A percentile compares a stretch with the other conserved stretches of the same genome.
Evolutionary conservation across 2,329 filamentous ascomycete genomes (phyloP).

Genomic region (Ascosphaera acerosa): DNA sequence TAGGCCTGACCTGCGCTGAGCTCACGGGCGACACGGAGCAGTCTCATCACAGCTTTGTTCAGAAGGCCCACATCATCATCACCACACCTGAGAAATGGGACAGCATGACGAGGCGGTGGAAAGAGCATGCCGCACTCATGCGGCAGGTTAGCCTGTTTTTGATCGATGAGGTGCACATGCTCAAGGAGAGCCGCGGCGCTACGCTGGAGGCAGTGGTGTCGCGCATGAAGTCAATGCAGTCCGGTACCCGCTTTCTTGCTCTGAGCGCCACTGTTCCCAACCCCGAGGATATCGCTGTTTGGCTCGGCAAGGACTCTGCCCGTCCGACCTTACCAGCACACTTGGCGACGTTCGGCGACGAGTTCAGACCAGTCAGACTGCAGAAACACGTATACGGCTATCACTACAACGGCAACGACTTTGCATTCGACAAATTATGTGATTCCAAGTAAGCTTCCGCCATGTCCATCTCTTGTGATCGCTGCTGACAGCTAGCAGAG

Average conservation of each 20-base stretch:
- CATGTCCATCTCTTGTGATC: not conserved
- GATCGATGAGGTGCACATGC: conserved; percentile 70
- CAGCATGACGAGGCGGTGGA: conserved; percentile 68
- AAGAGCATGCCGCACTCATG: conserved; percentile 50
- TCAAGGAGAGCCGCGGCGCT: conserved; percentile 55
- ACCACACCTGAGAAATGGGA: conserved; percentile 88
- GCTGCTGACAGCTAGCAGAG: conserved; percentile 16
- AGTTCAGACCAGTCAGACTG: conserved; percentile 53
- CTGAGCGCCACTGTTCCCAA: conserved; percentile 69
- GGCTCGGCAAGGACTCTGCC: conserved; percentile 43
- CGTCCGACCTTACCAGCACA: conserved; percentile 37
- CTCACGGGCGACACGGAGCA: conserved; percentile 59
- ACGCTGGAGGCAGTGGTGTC: conserved; percentile 66
- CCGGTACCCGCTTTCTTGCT: conserved; percentile 53
- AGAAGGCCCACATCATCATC: conserved; percentile 55
- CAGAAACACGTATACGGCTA: conserved; percentile 56
- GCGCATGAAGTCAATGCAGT: conserved; percentile 59
- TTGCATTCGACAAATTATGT: conserved; percentile 46
- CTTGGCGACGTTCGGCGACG: conserved; percentile 48
- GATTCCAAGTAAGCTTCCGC: conserved; percentile 26
- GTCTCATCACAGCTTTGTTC: conserved; percentile 38
- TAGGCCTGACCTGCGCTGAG: conserved; percentile 46
- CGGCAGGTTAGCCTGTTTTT: conserved; percentile 54
- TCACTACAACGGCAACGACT: conserved; percentile 39
- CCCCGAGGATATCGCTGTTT: conserved; percentile 50